Evolutionary conservation across 768 basidiomycete genomes (phyloP), one percentile per base, ranked within the genome.

Genomic region (Phylloporus rhodoxanthus): DNA sequence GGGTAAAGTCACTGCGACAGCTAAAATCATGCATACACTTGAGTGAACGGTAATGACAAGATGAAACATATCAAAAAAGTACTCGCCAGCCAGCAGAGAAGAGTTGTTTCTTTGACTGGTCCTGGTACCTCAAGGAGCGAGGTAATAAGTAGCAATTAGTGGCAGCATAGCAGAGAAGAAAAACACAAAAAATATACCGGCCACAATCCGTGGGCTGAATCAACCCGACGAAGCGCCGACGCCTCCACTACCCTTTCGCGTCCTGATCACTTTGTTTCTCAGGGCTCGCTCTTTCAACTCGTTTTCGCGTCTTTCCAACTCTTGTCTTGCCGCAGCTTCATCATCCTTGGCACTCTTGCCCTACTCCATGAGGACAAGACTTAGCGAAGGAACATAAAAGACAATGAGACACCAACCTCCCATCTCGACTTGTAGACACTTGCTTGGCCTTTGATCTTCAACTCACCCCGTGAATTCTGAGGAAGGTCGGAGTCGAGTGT

Each of bases 271-370:
- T 63, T 91, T 91, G 61, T 91, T 90, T 60, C 89, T 77, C 62
- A 91, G 65, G 13, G 88, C 87, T 62, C 72, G 80, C 58, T 91
- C 89, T 63, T 89, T 91, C 52, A 91, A 62, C 60, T 91, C 89
- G 54, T 78, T 89, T 61, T 91, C 89, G 50, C 84, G 68, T 56
- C 72, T 78, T 57, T 81, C 79, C 39, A 91, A 70, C 30, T 87
- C 87, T 20, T 61, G 60, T 46, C 59, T 70, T 11, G 51, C 21
- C 49, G 49, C 10, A 43, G 38, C 29, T 13, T 41, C 54, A 11
- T 48, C 41, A 13, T 43, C 34, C 1, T 37, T 51, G 48, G 43
- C 15, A 51, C 51, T 41, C 40, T 38, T 52, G n/a, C 26, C 55
- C 63, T 62, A 55, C 57, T 58, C 58, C 58, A 54, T 51, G 36